phyloP scores from a whole-genome alignment of 371 early-diverging fungal genomes.

The Mucor sp. region DNA sequence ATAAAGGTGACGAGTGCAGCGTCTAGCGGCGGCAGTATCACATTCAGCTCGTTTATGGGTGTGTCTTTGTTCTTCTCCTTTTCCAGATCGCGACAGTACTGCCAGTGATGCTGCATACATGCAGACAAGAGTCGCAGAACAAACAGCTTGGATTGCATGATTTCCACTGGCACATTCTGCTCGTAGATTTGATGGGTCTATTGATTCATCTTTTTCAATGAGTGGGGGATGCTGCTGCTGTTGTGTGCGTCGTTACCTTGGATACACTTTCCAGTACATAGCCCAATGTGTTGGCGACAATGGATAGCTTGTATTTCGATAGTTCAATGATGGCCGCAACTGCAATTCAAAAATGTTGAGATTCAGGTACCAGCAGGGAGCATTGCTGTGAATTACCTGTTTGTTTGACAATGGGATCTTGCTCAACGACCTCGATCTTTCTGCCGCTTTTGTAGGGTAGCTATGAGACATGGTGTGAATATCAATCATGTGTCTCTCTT shows the following conservation, averaged over 20 bases:
- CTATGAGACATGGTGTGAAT: slow-evolving; percentile 21
- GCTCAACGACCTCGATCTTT: slow-evolving; percentile 58
- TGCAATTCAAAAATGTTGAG: slow-evolving; percentile 6
- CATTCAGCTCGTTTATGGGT: slow-evolving; percentile 11
- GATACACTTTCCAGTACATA: slow-evolving; percentile 64
- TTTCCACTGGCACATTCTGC: slow-evolving; percentile 60
- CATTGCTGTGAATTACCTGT: slow-evolving; percentile 34
- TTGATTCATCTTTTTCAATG: neutral
- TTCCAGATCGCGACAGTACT: slow-evolving; percentile 19
- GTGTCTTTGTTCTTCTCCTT: slow-evolving; percentile 16
- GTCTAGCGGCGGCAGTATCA: slow-evolving; percentile 63
- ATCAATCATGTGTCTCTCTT: neutral
- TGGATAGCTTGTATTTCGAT: slow-evolving; percentile 59
- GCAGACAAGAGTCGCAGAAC: slow-evolving; percentile 72
- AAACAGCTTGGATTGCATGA: slow-evolving; percentile 77
- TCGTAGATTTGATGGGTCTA: slow-evolving; percentile 45
- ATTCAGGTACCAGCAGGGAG: neutral
- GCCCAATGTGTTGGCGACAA: slow-evolving; percentile 58
- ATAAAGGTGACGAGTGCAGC: slow-evolving; percentile 70
- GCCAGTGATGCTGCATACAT: slow-evolving; percentile 77
- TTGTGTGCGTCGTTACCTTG: slow-evolving; percentile 46
- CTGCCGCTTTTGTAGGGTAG: slow-evolving; percentile 62
- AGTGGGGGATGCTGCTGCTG: neutral
- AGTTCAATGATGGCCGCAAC: slow-evolving; percentile 69
- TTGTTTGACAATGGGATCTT: slow-evolving; percentile 70